Evolutionary conservation across 495 filamentous ascomycete genomes (phyloP), one percentile per base, ranked within the genome.

Genomic region (Hypoxylon lenormandii): DNA sequence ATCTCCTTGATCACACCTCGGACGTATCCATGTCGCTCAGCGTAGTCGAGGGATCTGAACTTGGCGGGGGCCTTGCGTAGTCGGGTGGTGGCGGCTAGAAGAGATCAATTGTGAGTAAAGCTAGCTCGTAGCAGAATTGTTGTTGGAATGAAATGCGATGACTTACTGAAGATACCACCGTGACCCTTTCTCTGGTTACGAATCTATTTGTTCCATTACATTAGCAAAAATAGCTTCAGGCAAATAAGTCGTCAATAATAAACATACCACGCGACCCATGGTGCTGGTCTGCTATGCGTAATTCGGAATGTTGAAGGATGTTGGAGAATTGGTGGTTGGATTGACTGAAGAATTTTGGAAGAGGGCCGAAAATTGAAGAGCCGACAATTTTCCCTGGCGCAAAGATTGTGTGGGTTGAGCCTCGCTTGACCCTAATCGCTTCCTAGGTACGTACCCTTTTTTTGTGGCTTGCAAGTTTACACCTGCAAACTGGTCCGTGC

Each of bases 1-100:
- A 99, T 97, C 78, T 97, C 92, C 89, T 96, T 97, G 74, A 98
- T 93, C 52, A 97, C 87, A 81, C 95, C 95, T 61, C 95, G 91
- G 78, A 95, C 88, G 84, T 98, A 98, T 77, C 95, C 95, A 88
- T 97, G 91, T 73, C 92, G 89, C 85, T 97, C 93, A 78, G 93
- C 89, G 82, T 87, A 98, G 81, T 98, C 95, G 84, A 96, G 90
- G 66, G 86, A 90, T 81, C 95, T 86, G 89, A 98, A 98, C 82
- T 96, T 91, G 74, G 95, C 93, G 48, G 81, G 83, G 50, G 83
- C 81, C 81, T 97, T 97, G 83, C 93, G 92, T 74, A 97, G 89
- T 78, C 92, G 91, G 84, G 94, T 97, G 86, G 93, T 80, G 69
- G 73, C 62, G 64, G 72, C 68, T 74, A 73, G 46, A 55, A 46